Evolutionary conservation across 148 eudicot genomes (phyloP).

Genomic region (Bassia scoparia): DNA sequence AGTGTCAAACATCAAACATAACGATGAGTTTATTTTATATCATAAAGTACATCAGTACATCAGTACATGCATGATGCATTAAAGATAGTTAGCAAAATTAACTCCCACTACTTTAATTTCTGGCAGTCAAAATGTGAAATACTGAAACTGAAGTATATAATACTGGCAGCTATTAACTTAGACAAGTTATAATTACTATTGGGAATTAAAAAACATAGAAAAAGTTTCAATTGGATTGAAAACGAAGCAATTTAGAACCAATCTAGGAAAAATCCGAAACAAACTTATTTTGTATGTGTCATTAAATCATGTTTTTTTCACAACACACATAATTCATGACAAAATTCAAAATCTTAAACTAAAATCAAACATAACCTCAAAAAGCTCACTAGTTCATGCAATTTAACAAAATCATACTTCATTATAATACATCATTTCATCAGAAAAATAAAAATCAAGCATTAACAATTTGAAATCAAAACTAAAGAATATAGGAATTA

Average conservation of each 20-base stretch:
- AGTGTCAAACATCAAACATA: too few relatives aligned
- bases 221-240: constrained; percentile 7
- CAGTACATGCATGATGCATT: too few relatives aligned
- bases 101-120: too few relatives aligned
- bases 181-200: background rate
- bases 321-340: background rate
- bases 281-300: background rate
- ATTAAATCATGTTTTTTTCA: background rate
- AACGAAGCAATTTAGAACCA: too few relatives aligned
- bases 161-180: background rate
- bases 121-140: background rate
- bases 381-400: constrained; percentile 11
- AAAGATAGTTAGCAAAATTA: background rate
- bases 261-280: too few relatives aligned
- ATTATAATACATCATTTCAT: background rate
- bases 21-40: too few relatives aligned
- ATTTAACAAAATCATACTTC: constrained; percentile 6
- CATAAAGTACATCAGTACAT: too few relatives aligned
- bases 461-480: background rate
- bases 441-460: too few relatives aligned
- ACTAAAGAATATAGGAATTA: background rate
- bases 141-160: background rate
- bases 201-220: background rate
- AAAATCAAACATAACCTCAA: background rate
- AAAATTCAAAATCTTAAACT: background rate